Evolutionary conservation across 768 basidiomycete species (phyloP).

Genomic region (Sarcodon aspratus): DNA sequence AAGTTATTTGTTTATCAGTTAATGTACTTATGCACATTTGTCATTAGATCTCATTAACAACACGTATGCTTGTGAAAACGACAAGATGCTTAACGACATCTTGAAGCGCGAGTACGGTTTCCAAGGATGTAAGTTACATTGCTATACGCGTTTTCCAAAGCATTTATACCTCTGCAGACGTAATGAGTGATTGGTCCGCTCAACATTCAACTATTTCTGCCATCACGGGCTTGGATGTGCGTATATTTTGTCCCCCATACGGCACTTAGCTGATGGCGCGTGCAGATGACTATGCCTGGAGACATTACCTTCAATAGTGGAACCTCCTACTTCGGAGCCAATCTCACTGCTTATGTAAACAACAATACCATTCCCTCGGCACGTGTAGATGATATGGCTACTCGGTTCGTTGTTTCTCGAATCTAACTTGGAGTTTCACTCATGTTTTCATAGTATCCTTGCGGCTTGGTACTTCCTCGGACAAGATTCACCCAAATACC

Average conservation of each 20-base stretch:
- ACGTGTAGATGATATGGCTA: constrained; percentile 74
- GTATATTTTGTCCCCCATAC: constrained; percentile 6
- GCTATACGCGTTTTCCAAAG: not conserved
- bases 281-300: constrained; percentile 65
- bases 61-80: constrained; percentile 68
- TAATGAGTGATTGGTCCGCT: constrained; percentile 70
- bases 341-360: constrained; percentile 54
- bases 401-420: constrained; percentile 22
- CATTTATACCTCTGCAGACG: constrained; percentile 11
- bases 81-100: constrained; percentile 60
- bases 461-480: constrained; percentile 57
- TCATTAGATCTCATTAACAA: constrained; percentile 49
- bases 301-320: constrained; percentile 35
- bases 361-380: constrained; percentile 60
- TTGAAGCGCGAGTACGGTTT: constrained; percentile 69
- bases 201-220: constrained; percentile 51
- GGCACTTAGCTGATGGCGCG: not conserved
- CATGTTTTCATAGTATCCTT: constrained; percentile 28
- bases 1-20: constrained; percentile 10
- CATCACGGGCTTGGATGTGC: constrained; percentile 52
- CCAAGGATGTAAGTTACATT: constrained; percentile 36
- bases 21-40: not conserved
- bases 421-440: not conserved
- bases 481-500: constrained; percentile 55
- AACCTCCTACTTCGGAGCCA: constrained; percentile 51